Base-by-base conservation (phyloP, 352 stramenopile genomes). In the Phytophthora gonapodyides region DNA sequence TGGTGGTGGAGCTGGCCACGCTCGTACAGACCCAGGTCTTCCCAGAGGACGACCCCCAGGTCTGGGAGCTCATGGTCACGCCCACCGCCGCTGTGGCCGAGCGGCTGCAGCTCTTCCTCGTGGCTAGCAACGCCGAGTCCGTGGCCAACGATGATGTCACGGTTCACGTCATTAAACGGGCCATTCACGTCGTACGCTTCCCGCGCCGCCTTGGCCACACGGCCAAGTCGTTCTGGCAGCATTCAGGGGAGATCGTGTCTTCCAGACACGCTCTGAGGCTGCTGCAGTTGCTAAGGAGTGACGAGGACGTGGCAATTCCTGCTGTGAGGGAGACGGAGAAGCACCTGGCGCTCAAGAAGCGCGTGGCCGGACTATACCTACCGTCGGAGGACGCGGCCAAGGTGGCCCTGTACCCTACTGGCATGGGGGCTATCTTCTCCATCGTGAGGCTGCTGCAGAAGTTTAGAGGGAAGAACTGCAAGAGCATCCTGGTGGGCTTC, bases 191-290 rank as follows among this genome's bases (percentile, higher is more conserved):
- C 17, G 88, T 97, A 7, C 76, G 85, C n/a, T 98, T 96, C 64
- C 81, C 88, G 5, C 59, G 73, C 0, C 36, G 58, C 9, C 59
- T 91, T 6, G 48, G 63, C 7, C 45, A 44, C 8, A 80, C 72
- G 12, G 88, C 91, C 13, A 95, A 94, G 51, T 71, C 82, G 31
- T 98, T 95, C 67, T 98, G 92, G 92, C 94, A 98, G 74, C 92
- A 98, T 74, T 96, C 87, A 40, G 94, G 94, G 15, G 94, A 98
- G 72, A 91, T 98, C 47, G 57, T 97, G 21, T 89, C 82, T 9
- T 97, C 87, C n/a, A 78, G 94, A 16, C 78, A 96, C 27, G 93
- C 90, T 0, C 62, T 91, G 50, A 62, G 60, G 13, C 67, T 91
- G 6, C 61, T 97, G 12, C 47, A 84, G 5, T 44, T 59, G 38